Conservation (phyloP, 164 flowering plant species). For the Kingdonia uniflora region DNA sequence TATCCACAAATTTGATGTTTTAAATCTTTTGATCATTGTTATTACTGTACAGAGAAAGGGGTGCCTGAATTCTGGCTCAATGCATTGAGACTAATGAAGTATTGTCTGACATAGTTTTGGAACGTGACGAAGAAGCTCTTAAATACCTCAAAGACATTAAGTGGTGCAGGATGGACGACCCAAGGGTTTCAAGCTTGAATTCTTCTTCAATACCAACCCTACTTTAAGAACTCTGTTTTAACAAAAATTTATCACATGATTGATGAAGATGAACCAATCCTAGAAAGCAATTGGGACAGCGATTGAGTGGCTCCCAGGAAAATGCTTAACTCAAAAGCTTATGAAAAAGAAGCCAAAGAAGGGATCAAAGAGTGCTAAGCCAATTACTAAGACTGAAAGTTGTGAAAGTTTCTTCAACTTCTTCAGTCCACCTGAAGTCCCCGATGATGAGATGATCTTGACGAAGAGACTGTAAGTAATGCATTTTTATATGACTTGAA, state of each 20-base stretch:
- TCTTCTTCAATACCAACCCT: constrained; percentile 38
- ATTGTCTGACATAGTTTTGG: constrained; percentile 30
- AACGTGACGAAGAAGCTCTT: constrained; percentile 34
- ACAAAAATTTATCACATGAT: constrained; percentile 40
- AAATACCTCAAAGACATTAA: constrained; percentile 33
- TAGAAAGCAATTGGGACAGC: constrained; percentile 41
- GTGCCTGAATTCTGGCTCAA: constrained; percentile 86
- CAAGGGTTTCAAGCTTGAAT: constrained; percentile 47
- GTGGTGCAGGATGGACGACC: constrained; percentile 28
- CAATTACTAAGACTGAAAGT: constrained; percentile 31
- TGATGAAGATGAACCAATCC: constrained; percentile 38
- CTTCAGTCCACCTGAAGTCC: constrained; percentile 29
- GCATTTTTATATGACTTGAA: background rate
- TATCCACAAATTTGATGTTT: too few species aligned
- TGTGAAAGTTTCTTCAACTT: constrained; percentile 43
- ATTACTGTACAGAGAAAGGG: constrained; percentile 61
- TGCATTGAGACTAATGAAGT: constrained; percentile 81
- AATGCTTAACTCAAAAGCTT: constrained; percentile 28
- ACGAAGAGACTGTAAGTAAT: constrained; percentile 25
- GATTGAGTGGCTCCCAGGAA: constrained; percentile 38
- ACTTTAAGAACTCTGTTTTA: constrained; percentile 30
- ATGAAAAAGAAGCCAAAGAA: constrained; percentile 35
- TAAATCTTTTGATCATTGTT: too few species aligned
- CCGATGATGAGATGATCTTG: constrained; percentile 27
- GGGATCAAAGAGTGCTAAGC: constrained; percentile 33